phyloP scores from a whole-genome alignment of 148 eudicot genomes.

The Nepenthes mirabilis region DNA sequence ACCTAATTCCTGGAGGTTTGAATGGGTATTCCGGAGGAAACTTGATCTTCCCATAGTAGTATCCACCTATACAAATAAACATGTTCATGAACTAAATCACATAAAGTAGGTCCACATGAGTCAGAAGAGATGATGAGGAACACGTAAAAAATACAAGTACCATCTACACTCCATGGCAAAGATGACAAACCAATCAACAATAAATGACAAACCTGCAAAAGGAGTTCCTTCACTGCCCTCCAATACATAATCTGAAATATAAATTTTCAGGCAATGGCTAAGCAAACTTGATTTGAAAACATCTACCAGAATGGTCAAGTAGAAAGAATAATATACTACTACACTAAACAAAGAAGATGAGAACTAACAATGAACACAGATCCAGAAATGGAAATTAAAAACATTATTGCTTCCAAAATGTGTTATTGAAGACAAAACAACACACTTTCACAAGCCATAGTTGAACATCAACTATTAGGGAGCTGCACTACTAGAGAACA shows the following conservation, averaged over 20 bases:
- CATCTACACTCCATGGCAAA: background rate
- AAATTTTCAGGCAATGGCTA: background rate
- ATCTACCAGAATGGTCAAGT: background rate
- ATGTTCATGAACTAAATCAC: background rate
- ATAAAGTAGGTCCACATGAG: background rate
- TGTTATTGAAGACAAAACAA: too few relatives aligned
- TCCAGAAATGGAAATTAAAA: too few relatives aligned
- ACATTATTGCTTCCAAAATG: too few relatives aligned
- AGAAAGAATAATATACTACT: slow-evolving; percentile 4
- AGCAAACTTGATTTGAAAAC: too few relatives aligned
- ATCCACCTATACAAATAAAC: slow-evolving; percentile 53
- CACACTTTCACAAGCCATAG: too few relatives aligned
- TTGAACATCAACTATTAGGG: too few relatives aligned
- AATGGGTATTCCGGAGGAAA: slow-evolving; percentile 96
- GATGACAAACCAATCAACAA: background rate
- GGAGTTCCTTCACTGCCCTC: slow-evolving; percentile 98
- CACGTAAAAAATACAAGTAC: background rate
- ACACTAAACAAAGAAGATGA: background rate
- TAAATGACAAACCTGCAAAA: slow-evolving; percentile 73
- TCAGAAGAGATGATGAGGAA: background rate
- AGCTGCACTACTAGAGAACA: too few relatives aligned
- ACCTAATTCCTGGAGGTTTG: slow-evolving; percentile 97
- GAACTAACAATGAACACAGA: too few relatives aligned
- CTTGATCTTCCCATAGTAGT: slow-evolving; percentile 84
- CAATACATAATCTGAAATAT: slow-evolving; percentile 67